A percentile compares a stretch with the other conserved stretches of the same genome.
phyloP scores from a whole-genome alignment of 2,329 filamentous ascomycete genomes.

The Phoma sp. region DNA sequence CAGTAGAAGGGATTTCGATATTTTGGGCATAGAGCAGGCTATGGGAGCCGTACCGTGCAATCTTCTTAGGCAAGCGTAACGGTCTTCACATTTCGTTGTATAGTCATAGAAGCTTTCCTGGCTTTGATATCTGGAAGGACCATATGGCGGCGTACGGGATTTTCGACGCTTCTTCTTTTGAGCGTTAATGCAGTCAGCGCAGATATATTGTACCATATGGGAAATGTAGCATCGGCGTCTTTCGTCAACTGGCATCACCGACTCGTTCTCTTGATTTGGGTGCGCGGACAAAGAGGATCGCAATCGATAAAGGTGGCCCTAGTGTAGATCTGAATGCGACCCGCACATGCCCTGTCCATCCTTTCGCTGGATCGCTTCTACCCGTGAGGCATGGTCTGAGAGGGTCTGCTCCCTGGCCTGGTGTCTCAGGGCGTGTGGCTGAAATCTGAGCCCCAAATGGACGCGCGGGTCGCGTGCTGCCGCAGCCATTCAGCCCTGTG shows the following conservation, averaged over 20 bases:
- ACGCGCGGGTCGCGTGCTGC: conserved; percentile 23
- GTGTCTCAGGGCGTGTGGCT: conserved; percentile 9
- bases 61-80: conserved; percentile 21
- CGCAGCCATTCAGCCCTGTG: conserved; percentile 25
- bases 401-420: neutral
- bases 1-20: conserved; percentile 19
- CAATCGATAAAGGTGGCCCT: conserved; percentile 43
- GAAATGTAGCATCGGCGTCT: conserved; percentile 28
- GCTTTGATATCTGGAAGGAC: conserved; percentile 30
- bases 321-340: conserved; percentile 28
- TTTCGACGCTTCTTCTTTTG: conserved; percentile 30
- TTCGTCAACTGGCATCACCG: conserved; percentile 6
- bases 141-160: conserved; percentile 38
- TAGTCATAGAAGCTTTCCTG: conserved; percentile 38
- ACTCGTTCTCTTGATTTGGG: neutral
- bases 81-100: conserved; percentile 33
- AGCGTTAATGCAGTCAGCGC: conserved; percentile 34
- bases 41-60: conserved; percentile 22
- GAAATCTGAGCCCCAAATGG: conserved; percentile 9
- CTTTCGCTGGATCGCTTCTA: conserved; percentile 7
- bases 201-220: conserved; percentile 43
- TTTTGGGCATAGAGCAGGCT: conserved; percentile 26
- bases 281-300: conserved; percentile 26
- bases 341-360: conserved; percentile 30
- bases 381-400: neutral